phyloP scores from a whole-genome alignment of 257 asterid species.

The Solanum sitiens region DNA sequence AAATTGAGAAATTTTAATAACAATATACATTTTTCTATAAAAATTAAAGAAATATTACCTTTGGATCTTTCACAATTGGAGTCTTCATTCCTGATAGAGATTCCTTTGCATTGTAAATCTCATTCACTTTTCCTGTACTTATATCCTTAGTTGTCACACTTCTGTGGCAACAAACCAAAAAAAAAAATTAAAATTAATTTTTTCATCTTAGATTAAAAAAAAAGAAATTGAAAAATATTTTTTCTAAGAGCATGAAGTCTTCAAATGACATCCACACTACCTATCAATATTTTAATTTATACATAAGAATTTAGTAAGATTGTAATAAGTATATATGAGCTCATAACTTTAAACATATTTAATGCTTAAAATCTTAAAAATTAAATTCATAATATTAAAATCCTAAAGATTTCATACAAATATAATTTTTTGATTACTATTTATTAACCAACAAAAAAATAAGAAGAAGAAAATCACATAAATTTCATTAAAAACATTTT shows the following conservation, averaged over 20 bases:
- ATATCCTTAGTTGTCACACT: constrained; percentile 39
- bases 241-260: neutral
- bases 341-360: neutral
- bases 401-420: neutral
- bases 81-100: constrained; percentile 43
- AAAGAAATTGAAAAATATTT: neutral
- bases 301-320: neutral
- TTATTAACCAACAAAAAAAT: neutral
- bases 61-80: constrained; percentile 47
- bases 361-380: neutral
- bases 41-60: constrained; percentile 27
- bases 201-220: neutral
- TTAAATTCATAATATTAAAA: neutral
- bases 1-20: neutral
- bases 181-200: neutral
- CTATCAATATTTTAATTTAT: no score
- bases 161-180: constrained; percentile 17
- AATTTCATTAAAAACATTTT: neutral
- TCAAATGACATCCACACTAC: neutral
- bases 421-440: neutral
- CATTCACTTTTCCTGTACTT: constrained; percentile 24
- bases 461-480: neutral
- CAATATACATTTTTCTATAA: neutral
- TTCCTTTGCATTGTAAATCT: constrained; percentile 59
- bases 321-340: neutral